A percentile compares a stretch with the other conserved stretches of the same genome.
Conservation (phyloP, 2,329 filamentous ascomycete genomes). For the Alternaria postmessia region DNA sequence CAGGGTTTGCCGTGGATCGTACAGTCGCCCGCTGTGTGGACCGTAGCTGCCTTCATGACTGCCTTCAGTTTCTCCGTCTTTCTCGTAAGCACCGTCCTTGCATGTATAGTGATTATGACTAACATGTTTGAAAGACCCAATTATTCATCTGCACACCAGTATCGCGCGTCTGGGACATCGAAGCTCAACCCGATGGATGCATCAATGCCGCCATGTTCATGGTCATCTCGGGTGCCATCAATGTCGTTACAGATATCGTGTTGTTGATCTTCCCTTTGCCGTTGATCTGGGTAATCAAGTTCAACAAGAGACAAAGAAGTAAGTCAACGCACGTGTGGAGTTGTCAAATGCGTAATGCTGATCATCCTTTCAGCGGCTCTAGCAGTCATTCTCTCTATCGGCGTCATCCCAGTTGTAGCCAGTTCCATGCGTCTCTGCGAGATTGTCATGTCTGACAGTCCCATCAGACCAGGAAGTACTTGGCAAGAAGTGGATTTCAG, state of each 20-base stretch:
- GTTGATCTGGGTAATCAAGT: conserved; percentile 32
- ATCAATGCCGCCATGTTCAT: conserved; percentile 31
- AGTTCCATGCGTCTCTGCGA: conserved; percentile 39
- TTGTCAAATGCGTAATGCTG: background rate
- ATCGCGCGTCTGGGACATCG: conserved; percentile 30
- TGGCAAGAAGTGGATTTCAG: conserved; percentile 35
- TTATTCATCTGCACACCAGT: conserved; percentile 34
- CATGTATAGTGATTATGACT: background rate
- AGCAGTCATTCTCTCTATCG: conserved; percentile 37
- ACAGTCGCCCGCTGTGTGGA: conserved; percentile 31
- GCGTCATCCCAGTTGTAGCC: conserved; percentile 37
- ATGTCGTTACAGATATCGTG: conserved; percentile 34
- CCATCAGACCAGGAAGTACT: conserved; percentile 13
- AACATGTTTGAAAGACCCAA: conserved; percentile 20
- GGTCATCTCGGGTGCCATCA: conserved; percentile 32
- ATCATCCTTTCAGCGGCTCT: conserved; percentile 26
- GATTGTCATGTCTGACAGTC: conserved; percentile 29
- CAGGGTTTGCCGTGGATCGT: conserved; percentile 36
- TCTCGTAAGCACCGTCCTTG: conserved; percentile 21
- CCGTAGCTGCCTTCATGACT: conserved; percentile 29
- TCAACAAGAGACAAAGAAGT: conserved; percentile 39
- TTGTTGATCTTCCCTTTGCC: conserved; percentile 37
- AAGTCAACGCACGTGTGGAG: background rate
- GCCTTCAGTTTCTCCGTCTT: conserved; percentile 32
- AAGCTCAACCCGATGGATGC: conserved; percentile 23